Evolutionary conservation across 805 yeast species (phyloP).

Genomic region (Tetrapisispora taiwanensis): DNA sequence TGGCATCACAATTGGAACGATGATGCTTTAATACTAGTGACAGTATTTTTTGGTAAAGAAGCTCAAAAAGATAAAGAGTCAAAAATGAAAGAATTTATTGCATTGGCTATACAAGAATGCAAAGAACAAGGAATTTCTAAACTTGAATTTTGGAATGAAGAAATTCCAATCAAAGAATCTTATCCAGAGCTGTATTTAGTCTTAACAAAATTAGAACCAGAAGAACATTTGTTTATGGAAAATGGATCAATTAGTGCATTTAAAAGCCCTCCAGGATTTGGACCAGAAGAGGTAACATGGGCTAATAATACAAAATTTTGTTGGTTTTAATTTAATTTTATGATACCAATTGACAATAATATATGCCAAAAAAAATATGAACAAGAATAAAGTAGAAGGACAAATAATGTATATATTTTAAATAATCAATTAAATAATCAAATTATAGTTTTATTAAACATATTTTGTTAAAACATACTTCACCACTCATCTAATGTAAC

Average conservation of each 20-base stretch:
- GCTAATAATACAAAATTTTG: conserved; percentile 37
- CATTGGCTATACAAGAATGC: conserved; percentile 31
- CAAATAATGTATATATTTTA: no score
- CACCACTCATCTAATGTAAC: no score
- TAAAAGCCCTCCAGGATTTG: conserved; percentile 24
- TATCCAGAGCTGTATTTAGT: conserved; percentile 15
- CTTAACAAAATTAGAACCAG: conserved; percentile 18
- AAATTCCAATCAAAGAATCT: conserved; percentile 19
- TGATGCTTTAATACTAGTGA: conserved; percentile 23
- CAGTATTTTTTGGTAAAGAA: conserved; percentile 14
- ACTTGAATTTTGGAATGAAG: conserved; percentile 35
- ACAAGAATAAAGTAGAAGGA: no score
- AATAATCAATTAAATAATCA: no score
- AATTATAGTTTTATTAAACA: no score
- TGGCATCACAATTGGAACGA: conserved; percentile 39
- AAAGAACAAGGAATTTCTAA: conserved; percentile 17
- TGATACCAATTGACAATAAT: no score
- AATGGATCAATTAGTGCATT: conserved; percentile 35
- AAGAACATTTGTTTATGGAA: conserved; percentile 13
- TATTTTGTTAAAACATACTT: no score
- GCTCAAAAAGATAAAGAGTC: conserved; percentile 7
- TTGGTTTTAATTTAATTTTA: conserved; percentile 33
- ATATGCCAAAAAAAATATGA: no score
- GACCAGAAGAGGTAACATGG: conserved; percentile 29
- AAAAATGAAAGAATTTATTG: conserved; percentile 22